These are phyloP conservation scores for Penicillium lagena DNA, from an alignment of 495 filamentous ascomycete species.

Conservation along the genomic window DNA sequence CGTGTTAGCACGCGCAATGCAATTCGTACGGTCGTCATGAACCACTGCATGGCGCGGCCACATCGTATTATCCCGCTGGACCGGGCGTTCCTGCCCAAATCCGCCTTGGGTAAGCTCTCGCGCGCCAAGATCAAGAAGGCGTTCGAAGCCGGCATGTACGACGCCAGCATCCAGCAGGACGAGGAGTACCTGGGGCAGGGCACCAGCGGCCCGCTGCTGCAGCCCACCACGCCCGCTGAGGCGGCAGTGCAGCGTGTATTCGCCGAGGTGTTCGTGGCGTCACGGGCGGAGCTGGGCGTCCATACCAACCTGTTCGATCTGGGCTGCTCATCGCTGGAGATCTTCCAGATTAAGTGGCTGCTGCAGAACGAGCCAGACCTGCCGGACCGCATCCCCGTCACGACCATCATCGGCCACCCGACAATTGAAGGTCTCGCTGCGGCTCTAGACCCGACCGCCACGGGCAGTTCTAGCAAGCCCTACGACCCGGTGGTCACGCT, in stretches of 20 bases:
- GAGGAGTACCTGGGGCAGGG: too few species aligned
- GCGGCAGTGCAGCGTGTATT: not conserved
- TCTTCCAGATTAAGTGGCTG: slow-evolving; percentile 24
- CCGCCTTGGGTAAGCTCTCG: slow-evolving; percentile 45
- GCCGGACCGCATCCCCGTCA: slow-evolving; percentile 23
- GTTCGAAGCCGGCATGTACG: slow-evolving; percentile 1
- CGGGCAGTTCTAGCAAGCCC: not conserved
- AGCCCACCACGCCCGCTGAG: too few species aligned
- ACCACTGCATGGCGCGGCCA: slow-evolving; percentile 8
- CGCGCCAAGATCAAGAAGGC: slow-evolving; percentile 28
- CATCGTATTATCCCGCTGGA: slow-evolving; percentile 8
- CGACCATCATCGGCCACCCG: slow-evolving; percentile 34
- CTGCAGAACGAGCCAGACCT: slow-evolving; percentile 7
- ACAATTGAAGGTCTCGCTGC: slow-evolving; percentile 23
- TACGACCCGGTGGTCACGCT: slow-evolving; percentile 47
- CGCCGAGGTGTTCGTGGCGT: slow-evolving; percentile 4
- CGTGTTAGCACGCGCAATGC: slow-evolving; percentile 3
- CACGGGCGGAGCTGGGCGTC: too few species aligned
- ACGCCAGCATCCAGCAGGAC: slow-evolving; percentile 2
- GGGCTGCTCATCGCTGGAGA: slow-evolving; percentile 39
- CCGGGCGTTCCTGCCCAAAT: slow-evolving; percentile 5
- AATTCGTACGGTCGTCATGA: slow-evolving; percentile 5
- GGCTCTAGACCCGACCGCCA: slow-evolving; percentile 12
- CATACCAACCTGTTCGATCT: slow-evolving; percentile 25
- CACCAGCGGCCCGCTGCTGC: too few species aligned